Evolutionary conservation across 1,284 basidiomycete genomes (phyloP).

Genomic region (Puccinia coronata): DNA sequence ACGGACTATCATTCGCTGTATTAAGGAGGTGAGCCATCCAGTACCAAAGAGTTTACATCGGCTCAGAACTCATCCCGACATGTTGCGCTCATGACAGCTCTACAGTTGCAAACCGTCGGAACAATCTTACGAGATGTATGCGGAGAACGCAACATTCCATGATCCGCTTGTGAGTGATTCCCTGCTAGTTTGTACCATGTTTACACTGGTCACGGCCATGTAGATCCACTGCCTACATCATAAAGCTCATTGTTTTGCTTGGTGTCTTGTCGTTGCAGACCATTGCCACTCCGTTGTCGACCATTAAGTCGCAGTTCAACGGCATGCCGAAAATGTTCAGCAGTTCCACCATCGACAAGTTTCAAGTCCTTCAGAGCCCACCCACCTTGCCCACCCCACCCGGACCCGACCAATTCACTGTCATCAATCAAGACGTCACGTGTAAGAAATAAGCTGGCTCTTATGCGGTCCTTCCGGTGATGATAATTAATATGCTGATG

Average conservation of each 20-base stretch:
- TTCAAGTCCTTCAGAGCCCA: constrained; percentile 48
- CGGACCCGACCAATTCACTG: constrained; percentile 44
- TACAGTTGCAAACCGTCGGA: constrained; percentile 48
- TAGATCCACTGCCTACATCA: too few relatives aligned
- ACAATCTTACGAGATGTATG: constrained; percentile 48
- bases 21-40: constrained; percentile 45
- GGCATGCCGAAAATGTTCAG: constrained; percentile 51
- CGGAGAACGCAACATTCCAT: constrained; percentile 51
- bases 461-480: neutral
- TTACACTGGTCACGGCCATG: too few relatives aligned
- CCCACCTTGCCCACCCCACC: constrained; percentile 42
- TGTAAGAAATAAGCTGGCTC: neutral
- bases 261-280: too few relatives aligned
- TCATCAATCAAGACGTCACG: constrained; percentile 51
- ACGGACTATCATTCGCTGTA: constrained; percentile 35
- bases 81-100: neutral
- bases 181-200: too few relatives aligned
- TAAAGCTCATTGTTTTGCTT: too few relatives aligned
- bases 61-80: neutral
- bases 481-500: neutral
- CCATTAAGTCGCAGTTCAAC: constrained; percentile 51
- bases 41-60: neutral
- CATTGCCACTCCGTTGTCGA: constrained; percentile 47
- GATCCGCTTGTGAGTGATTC: constrained; percentile 50
- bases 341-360: constrained; percentile 49